Evolutionary conservation across 768 basidiomycete species (phyloP), one percentile per base, ranked within the genome.

Genomic region (Lanmaoa rubissima): DNA sequence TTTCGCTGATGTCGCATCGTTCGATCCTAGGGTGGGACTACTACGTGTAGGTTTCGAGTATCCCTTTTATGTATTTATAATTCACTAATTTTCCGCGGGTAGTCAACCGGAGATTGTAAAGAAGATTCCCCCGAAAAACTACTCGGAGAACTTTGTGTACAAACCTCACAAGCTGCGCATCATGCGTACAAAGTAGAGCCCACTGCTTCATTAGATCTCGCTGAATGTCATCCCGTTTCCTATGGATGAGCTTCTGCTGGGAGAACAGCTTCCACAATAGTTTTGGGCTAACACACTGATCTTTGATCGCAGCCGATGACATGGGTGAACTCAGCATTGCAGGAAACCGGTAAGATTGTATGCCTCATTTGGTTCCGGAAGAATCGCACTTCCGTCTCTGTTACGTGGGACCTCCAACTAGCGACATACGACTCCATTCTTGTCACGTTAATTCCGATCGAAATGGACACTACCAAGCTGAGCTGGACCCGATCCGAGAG

Each of bases 121-220:
- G 75, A 81, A 83, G 58, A 85, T 92, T 55, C 88, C 87, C 19
- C 87, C 87, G 16, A 92, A 98, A 85, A 82, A 92, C 69, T 94
- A 94, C 64, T 74, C 92, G 41, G 94, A 94, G 80, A 98, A 94
- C 78, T 98, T 82, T 72, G 77, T 91, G 16, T 95, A 98, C 77
- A 85, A 78, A 54, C 82, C 92, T 4, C 77, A 83, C 65, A 89
- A 82, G 64, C 79, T 98, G 54, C 83, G 94, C 58, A 89, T 95
- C 65, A 76, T 82, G 72, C 87, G 89, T 70, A 98, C 95, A 49
- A 98, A 98, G 81, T 98, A 94, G 82, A 82, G 51, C 38, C 49
- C n/a, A 12, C 32, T 42, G 19, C 56, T 49, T 41, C 0, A 39
- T 55, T 60, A 62, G 61, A 59, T 31, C 3, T 13, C 5, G 3